A percentile compares a stretch with the other conserved stretches of the same genome.
Evolutionary conservation across 805 yeast genomes (phyloP).

Genomic region (Hermanozyma aechmeae): DNA sequence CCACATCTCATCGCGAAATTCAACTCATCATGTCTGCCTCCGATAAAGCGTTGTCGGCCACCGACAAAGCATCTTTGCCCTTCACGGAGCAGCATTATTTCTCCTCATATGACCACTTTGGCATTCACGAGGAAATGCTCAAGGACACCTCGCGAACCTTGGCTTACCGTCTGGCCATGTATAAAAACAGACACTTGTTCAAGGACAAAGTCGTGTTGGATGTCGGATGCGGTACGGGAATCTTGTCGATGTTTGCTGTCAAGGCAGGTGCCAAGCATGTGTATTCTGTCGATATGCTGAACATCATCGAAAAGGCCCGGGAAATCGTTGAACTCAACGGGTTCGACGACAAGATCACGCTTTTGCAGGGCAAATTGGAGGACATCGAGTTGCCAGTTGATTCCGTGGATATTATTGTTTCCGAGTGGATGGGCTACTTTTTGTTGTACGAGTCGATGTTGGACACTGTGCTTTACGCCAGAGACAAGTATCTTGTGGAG

Average conservation of each 20-base stretch:
- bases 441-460: constrained; percentile 94
- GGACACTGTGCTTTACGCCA: constrained; percentile 89
- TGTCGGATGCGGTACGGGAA: constrained; percentile 99
- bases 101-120: constrained; percentile 91
- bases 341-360: constrained; percentile 73
- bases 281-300: constrained; percentile 94
- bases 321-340: constrained; percentile 82
- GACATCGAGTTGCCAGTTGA: constrained; percentile 81
- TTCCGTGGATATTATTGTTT: constrained; percentile 87
- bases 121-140: constrained; percentile 98
- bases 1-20: background rate
- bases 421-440: constrained; percentile 99
- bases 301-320: constrained; percentile 93
- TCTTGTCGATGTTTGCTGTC: constrained; percentile 95
- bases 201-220: constrained; percentile 91
- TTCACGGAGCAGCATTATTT: constrained; percentile 88
- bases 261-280: constrained; percentile 99
- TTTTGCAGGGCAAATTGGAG: constrained; percentile 88
- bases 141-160: constrained; percentile 91
- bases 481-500: constrained; percentile 75
- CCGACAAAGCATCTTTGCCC: constrained; percentile 55
- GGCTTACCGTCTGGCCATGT: constrained; percentile 85
- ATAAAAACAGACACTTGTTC: constrained; percentile 79
- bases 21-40: background rate
- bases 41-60: constrained; percentile 39